Base-by-base conservation (phyloP, 805 yeast species). In the Suhomyces sp. region DNA sequence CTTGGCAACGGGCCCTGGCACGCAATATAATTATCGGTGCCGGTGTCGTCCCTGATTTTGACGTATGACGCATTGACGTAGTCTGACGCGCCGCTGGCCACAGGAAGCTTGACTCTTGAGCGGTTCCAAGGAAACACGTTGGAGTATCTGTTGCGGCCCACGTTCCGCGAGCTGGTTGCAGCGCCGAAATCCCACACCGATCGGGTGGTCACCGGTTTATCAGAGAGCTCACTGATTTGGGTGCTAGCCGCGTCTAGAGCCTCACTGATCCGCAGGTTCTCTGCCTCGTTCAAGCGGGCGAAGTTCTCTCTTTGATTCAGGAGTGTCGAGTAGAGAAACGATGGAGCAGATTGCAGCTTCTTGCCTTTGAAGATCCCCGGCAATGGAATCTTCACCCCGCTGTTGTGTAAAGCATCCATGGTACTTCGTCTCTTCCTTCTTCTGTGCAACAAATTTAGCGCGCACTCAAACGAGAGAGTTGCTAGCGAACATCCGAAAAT, bases 1-100 rank as follows among this genome's bases (percentile, higher is more conserved):
- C 51, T 46, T 0, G 54, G 47, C n/a, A 74, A 62, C 2, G 85
- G 85, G 1, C 93, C 96, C 62, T 88, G 96, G 1, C 87, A 75
- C 0, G 90, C 88, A 31, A 88, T 85, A 63, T 85, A 87, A n/a
- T 55, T 57, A 40, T 51, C 35, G 44, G 27, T 24, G 44, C 12
- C 13, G 10, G 49, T 38, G 17, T 22, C 24, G 17, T 46, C 44
- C 19, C 42, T 17, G 31, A 47, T 33, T 2, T 51, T 44, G 23
- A 74, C 62, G 49, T 65, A 62, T 24, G 77, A 72, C 9, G 80
- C 80, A 57, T 75, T 75, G 36, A 73, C 71, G 55, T 74, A 75
- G 56, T 74, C 77, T 10, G 52, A 48, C 5, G 44, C 35, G 35
- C 60, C 55, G 4, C 46, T 24, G 8, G 26, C 26, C 3, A 61